Evolutionary conservation across 257 asterid genomes (phyloP).

Genomic region (Pogostemon cablin): DNA sequence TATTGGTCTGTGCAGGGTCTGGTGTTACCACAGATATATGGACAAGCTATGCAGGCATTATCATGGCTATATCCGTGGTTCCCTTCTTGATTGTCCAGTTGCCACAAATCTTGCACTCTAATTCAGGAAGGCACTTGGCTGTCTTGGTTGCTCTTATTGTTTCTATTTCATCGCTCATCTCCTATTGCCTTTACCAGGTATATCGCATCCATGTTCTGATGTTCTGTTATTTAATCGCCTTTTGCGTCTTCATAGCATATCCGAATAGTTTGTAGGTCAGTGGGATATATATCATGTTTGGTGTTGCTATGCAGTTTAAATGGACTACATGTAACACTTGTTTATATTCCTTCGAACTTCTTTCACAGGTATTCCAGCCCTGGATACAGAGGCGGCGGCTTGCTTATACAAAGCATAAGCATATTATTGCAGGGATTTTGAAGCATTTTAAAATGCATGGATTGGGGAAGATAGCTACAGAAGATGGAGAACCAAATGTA

Average conservation of each 20-base stretch:
- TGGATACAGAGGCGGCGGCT: slow-evolving; percentile 80
- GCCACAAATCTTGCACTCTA: slow-evolving; percentile 61
- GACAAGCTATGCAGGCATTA: slow-evolving; percentile 88
- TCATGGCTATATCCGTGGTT: slow-evolving; percentile 83
- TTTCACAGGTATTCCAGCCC: slow-evolving; percentile 74
- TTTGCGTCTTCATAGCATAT: neutral
- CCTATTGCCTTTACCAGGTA: slow-evolving; percentile 96
- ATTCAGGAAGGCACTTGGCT: slow-evolving; percentile 69
- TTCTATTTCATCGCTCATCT: slow-evolving; percentile 56
- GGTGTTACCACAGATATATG: slow-evolving; percentile 83
- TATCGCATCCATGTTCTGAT: neutral
- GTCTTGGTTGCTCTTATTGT: slow-evolving; percentile 76
- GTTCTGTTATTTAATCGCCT: slow-evolving; percentile 13
- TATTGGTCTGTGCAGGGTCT: slow-evolving; percentile 64
- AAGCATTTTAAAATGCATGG: slow-evolving; percentile 57
- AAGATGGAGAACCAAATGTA: slow-evolving; percentile 65
- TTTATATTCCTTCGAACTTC: slow-evolving; percentile 16
- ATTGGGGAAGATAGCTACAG: slow-evolving; percentile 66
- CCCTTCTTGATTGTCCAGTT: slow-evolving; percentile 82
- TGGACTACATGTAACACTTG: neutral
- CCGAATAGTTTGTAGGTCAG: slow-evolving; percentile 2
- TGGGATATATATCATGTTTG: neutral
- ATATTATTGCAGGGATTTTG: slow-evolving; percentile 77
- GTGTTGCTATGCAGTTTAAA: slow-evolving; percentile 5
- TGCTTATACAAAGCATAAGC: slow-evolving; percentile 74